Base-by-base conservation (phyloP, 116 monocot species). In the Dioscorea cayenensis region DNA sequence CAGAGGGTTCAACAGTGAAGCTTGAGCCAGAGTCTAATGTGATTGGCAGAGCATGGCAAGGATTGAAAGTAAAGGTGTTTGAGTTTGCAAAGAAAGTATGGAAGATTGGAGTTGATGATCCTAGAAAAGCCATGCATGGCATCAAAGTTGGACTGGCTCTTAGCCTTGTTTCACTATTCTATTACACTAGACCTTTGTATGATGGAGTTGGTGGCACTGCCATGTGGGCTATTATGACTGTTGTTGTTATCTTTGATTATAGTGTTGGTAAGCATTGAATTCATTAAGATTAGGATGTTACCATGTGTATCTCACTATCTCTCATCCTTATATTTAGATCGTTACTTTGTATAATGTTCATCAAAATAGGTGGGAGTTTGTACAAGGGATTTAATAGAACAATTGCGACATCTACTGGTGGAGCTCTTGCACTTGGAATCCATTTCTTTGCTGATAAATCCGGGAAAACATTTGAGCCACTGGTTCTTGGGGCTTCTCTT, bases 221-320 rank as follows among this genome's bases (percentile, higher is more conserved):
- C 21, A 88, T 94, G 87, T 94, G 90, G 94, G 94, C 94, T 6
- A 75, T 94, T 7, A 84, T 90, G 84, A 94, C 87, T 0, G 94
- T 94, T 3, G 85, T 94, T 0, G 86, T 90, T 2, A 50, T 94
- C 23, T 90, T 88, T 18, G 94, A 94, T 22, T 90, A 68, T 20
- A 62, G 23, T 11, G 62, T 62, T 7, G 62, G 62, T 23, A 62
- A 62, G 62, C 21, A 62, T 55, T n/a, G 55, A 23, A 20, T 5
- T 22, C 22, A 62, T 17, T 14, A 51, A 1, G 51, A 51, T 51
- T 51, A 51, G 17, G 51, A 11, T 14, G 7, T 51, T 14, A 51
- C 27, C 6, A 38, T 11, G 6, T 38, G 36, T 25, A 38, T 14
- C 9, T 4, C 19, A 3, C 60, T 25, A 38, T 14, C 9, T 4